These are phyloP conservation scores for Puccinia sorghi DNA, from an alignment of 1,284 basidiomycete genomes.

Conservation along the genomic window DNA sequence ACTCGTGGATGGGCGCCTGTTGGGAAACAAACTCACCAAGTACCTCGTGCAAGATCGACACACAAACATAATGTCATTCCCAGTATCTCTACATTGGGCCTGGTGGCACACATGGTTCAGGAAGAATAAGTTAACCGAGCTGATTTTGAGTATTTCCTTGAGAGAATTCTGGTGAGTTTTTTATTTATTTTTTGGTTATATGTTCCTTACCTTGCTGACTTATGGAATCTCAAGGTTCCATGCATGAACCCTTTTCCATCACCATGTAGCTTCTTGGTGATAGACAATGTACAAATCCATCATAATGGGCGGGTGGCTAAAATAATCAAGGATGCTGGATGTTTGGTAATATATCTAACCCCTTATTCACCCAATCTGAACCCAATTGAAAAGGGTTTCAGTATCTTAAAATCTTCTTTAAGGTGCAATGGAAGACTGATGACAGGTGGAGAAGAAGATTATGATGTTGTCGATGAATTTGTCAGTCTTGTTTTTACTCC, in stretches of 20 bases:
- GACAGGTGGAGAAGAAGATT: neutral
- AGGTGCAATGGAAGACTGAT: neutral
- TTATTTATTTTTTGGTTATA: neutral
- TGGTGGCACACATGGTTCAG: neutral
- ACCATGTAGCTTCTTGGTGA: neutral
- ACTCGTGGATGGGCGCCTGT: neutral
- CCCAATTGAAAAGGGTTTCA: constrained; percentile 6
- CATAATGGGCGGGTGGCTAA: neutral
- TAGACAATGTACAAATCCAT: neutral
- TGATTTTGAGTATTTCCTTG: neutral
- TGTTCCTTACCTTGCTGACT: neutral
- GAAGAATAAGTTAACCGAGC: neutral
- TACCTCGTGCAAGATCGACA: neutral
- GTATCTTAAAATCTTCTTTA: neutral
- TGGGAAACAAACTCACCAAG: neutral
- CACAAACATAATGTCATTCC: neutral
- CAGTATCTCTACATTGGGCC: neutral
- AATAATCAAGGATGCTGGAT: neutral
- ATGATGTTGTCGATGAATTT: neutral
- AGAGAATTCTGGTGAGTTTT: neutral
- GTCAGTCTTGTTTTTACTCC: too few relatives aligned
- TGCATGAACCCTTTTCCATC: neutral
- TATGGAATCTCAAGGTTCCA: neutral
- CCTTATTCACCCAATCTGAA: neutral
- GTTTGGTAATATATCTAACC: neutral